phyloP scores from a whole-genome alignment of 345 rosid genomes.

The Ceriops decandra region DNA sequence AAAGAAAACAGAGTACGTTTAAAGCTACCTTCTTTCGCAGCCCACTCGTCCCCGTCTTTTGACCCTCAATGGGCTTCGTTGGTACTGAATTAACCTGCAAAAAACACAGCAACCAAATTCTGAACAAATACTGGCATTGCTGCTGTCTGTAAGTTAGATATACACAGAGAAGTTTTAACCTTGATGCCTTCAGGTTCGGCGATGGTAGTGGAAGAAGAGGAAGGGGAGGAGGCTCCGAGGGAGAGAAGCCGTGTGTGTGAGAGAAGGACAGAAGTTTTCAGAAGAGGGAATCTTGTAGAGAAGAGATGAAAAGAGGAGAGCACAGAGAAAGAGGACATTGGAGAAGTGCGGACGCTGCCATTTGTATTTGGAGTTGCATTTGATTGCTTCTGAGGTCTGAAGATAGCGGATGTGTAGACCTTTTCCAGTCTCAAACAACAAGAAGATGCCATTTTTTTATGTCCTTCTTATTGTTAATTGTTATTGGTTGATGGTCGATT shows the following conservation, averaged over 20 bases:
- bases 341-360: background rate
- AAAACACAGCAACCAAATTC: background rate
- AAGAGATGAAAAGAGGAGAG: slow-evolving; percentile 24
- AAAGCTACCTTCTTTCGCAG: slow-evolving; percentile 74
- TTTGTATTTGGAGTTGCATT: slow-evolving; percentile 2
- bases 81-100: slow-evolving; percentile 58
- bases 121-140: background rate
- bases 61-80: slow-evolving; percentile 77
- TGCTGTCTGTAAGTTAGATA: too few species aligned
- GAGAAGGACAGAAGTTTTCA: slow-evolving; percentile 15
- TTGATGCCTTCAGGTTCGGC: slow-evolving; percentile 73
- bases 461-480: too few species aligned
- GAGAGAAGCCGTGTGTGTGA: slow-evolving; percentile 13
- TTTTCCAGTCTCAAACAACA: slow-evolving; percentile 38
- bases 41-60: slow-evolving; percentile 83
- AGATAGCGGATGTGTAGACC: slow-evolving; percentile 21
- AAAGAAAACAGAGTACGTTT: background rate
- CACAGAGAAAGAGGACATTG: slow-evolving; percentile 26
- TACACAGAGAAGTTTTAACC: slow-evolving; percentile 30
- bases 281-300: slow-evolving; percentile 26
- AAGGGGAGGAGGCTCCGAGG: slow-evolving; percentile 38
- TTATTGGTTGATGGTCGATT: too few species aligned
- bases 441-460: slow-evolving; percentile 31
- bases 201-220: slow-evolving; percentile 52
- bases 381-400: slow-evolving; percentile 1